Base-by-base conservation (phyloP, 2,329 filamentous ascomycete species). In the Diplocarpon mali region DNA sequence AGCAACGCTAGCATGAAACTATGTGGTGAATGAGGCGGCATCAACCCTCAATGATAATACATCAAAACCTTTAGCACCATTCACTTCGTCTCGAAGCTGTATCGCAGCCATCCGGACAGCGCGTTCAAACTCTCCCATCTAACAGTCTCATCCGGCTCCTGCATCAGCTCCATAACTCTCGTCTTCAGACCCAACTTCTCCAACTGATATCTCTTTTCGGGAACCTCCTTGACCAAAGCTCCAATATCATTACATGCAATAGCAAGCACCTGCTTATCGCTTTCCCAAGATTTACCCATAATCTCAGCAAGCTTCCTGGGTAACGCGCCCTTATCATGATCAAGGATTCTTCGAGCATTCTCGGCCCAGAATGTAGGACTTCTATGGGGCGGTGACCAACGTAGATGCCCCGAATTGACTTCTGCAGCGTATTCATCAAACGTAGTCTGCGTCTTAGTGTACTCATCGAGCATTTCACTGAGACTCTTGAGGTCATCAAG, bases 231-330 rank as follows among this genome's bases (percentile, higher is more conserved):
- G 29, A 86, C 80, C 49, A 86, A 62, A 45, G 72, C 76, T 10
- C 80, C 81, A 13, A 85, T 73, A 60, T 86, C 82, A 58, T 84
- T 85, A 60, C 80, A 84, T 16, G 75, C 82, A 61, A 85, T 82
- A 2, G 81, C 82, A 49, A 86, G 66, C 17, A 85, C 81, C 59
- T 83, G 76, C 65, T 83, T 83, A 58, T 85, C 78, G 43, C 74
- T 76, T 17, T 81, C 78, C 77, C 80, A 84, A 41, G 67, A 67
- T 64, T 84, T 83, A 16, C 69, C 67, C 53, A 85, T 61, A 43
- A 85, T 84, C 56, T 81, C 78, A 0, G 76, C 76, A 40, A 86
- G 68, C 61, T 81, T 80, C 62, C 73, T 76, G 27, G 76, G 76
- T 35, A 85, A 63, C 41, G 76, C 76, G 2, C 76, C 78, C 52